These are phyloP conservation scores for Penicillium frequentans DNA, from an alignment of 2,329 filamentous ascomycete genomes.

Conservation along the genomic window DNA sequence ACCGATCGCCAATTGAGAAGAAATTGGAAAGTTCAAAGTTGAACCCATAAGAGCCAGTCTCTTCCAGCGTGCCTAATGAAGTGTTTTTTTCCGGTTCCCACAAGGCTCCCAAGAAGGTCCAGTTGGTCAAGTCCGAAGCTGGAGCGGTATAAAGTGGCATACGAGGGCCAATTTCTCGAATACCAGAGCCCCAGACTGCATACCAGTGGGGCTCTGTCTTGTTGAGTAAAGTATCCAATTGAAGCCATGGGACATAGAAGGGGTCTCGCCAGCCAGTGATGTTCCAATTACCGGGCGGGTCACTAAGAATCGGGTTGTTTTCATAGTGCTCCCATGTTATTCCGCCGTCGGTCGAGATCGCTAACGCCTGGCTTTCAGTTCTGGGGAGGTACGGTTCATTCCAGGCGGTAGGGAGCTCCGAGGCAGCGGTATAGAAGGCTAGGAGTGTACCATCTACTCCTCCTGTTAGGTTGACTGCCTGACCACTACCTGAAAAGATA, in stretches of 20 bases:
- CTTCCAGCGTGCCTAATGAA: slow-evolving; percentile 7
- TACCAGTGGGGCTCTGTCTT: slow-evolving; percentile 13
- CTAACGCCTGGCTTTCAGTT: slow-evolving; percentile 14
- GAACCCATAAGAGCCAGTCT: slow-evolving; percentile 15
- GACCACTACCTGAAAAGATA: slow-evolving; percentile 12
- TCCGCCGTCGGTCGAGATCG: slow-evolving; percentile 14
- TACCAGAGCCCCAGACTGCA: slow-evolving; percentile 16
- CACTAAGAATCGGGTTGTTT: slow-evolving; percentile 12
- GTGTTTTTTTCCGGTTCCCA: slow-evolving; percentile 16
- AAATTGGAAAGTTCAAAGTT: slow-evolving; percentile 20
- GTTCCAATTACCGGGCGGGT: slow-evolving; percentile 12
- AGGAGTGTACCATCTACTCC: slow-evolving; percentile 12
- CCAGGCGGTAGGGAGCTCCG: slow-evolving; percentile 12
- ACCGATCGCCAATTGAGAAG: slow-evolving; percentile 13
- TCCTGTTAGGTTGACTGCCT: slow-evolving; percentile 13
- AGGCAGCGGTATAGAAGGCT: slow-evolving; percentile 11
- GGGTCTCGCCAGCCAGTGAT: slow-evolving; percentile 18
- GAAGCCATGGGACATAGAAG: slow-evolving; percentile 7
- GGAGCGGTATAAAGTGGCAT: slow-evolving; percentile 14
- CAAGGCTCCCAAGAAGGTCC: slow-evolving; percentile 17
- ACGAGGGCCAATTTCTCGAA: slow-evolving; percentile 11
- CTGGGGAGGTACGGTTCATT: slow-evolving; percentile 6
- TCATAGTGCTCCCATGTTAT: slow-evolving; percentile 15
- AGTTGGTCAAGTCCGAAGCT: slow-evolving; percentile 13
- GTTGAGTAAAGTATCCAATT: slow-evolving; percentile 10